Evolutionary conservation across 345 rosid genomes (phyloP), one percentile per base, ranked within the genome.

Genomic region (Geranium rotundifolium): DNA sequence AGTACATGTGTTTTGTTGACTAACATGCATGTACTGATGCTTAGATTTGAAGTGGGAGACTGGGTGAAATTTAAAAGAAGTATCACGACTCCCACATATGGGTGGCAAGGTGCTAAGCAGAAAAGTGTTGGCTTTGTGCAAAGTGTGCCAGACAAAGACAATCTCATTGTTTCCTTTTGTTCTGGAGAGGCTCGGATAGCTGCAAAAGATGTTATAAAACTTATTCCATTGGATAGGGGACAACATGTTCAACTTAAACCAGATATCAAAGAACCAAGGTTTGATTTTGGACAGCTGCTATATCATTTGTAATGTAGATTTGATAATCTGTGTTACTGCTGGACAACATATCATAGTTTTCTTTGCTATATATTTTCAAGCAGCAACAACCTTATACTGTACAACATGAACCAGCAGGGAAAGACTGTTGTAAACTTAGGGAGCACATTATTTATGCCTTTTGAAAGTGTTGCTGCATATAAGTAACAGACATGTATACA

Each of bases 61-160:
- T 93, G 99, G 99, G 89, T 90, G 73, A 93, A 90, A 78, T 90
- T 88, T 71, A 90, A 76, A 75, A 86, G 95, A 82, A 80, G 83
- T 70, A 75, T 88, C 66, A 77, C 75, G 19, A 65, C 79, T 69
- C 99, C 97, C 39, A 58, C 81, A 23, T 74, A 84, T 77, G 99
- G 96, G 54, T 90, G 97, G 99, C 99, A 90, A 85, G 86, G 87
- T 75, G 99, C 97, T 62, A 82, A 76, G 63, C 86, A 80, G 64
- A 84, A 75, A 71, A 93, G 97, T 75, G 96, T 93, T 70, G 97
- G 97, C 68, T 93, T 93, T 88, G 96, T 93, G 73, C 99, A 87
- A 79, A 79, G 64, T 69, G 82, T 87, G 37, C 76, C 77, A 49
- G 97, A 88, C 75, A 83, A 66, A 58, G 96, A 86, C 64, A 81